phyloP scores from a whole-genome alignment of 2,329 filamentous ascomycete genomes.

The Madurella mycetomatis region DNA sequence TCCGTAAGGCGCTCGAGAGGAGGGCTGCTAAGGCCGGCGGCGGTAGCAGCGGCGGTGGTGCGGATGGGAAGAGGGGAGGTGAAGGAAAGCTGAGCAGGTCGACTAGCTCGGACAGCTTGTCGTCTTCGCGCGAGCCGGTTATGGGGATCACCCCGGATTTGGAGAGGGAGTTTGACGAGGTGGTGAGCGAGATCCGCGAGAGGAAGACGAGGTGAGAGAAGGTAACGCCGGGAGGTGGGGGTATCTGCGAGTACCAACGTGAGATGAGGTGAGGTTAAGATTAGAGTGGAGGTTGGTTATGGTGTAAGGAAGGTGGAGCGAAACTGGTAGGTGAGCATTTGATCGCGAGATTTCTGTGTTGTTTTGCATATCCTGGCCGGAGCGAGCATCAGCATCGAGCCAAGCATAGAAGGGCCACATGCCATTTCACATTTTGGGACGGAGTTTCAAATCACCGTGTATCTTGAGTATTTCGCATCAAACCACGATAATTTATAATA shows the following conservation, averaged over 20 bases:
- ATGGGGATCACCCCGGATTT: slow-evolving; percentile 77
- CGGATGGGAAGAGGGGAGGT: not conserved
- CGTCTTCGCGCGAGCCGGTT: slow-evolving; percentile 54
- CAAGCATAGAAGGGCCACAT: not conserved
- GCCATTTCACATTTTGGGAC: too few relatives aligned
- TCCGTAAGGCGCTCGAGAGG: slow-evolving; percentile 56
- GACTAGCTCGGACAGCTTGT: slow-evolving; percentile 54
- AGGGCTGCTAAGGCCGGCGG: slow-evolving; percentile 38
- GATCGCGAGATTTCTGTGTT: too few relatives aligned
- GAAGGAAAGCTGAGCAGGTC: slow-evolving; percentile 33
- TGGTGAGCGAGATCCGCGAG: slow-evolving; percentile 69
- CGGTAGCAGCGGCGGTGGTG: not conserved
- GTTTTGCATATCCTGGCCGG: too few relatives aligned
- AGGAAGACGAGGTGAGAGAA: slow-evolving; percentile 26
- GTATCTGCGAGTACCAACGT: not conserved
- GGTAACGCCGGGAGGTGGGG: not conserved
- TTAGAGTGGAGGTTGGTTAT: too few relatives aligned
- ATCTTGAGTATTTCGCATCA: too few relatives aligned
- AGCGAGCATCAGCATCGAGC: not conserved
- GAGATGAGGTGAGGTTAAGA: not conserved
- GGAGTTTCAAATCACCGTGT: too few relatives aligned
- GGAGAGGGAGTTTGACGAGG: slow-evolving; percentile 70
- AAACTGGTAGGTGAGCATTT: not conserved
- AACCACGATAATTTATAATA: too few relatives aligned
- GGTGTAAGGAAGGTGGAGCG: not conserved